Percentiles rank a stretch among this genome's conserved stretches.
Conservation (phyloP, 345 rosid genomes). For the Hibiscus tridactylites region DNA sequence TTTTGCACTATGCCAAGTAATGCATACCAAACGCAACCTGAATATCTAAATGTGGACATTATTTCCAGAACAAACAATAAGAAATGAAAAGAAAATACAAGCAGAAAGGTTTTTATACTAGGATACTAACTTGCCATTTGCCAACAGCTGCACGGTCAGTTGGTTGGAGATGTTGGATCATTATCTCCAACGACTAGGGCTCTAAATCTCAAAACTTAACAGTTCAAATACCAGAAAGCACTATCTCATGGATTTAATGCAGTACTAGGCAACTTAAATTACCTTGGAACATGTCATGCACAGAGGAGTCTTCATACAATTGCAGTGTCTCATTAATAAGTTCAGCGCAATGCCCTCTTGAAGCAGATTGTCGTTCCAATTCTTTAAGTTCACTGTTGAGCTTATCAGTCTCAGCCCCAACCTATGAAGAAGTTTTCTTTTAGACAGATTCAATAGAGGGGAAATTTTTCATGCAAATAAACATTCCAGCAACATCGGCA, state of each 20-base stretch:
- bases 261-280: conserved; percentile 4
- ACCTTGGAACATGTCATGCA: conserved; percentile 57
- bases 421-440: conserved; percentile 29
- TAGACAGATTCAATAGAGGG: neutral
- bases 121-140: neutral
- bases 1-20: neutral
- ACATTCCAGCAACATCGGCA: neutral
- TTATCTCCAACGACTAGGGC: neutral
- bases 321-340: conserved; percentile 45
- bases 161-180: neutral
- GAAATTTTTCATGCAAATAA: neutral
- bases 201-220: neutral
- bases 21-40: neutral
- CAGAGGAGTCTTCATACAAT: conserved; percentile 38
- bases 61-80: neutral
- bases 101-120: neutral
- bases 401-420: conserved; percentile 49
- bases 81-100: neutral
- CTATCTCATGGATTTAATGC: neutral
- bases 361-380: conserved; percentile 45
- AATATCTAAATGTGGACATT: neutral
- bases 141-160: neutral
- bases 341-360: conserved; percentile 35
- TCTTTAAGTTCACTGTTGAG: conserved; percentile 50
- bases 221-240: neutral